Evolutionary conservation across 345 rosid genomes (phyloP).

Genomic region (Salix caprea): DNA sequence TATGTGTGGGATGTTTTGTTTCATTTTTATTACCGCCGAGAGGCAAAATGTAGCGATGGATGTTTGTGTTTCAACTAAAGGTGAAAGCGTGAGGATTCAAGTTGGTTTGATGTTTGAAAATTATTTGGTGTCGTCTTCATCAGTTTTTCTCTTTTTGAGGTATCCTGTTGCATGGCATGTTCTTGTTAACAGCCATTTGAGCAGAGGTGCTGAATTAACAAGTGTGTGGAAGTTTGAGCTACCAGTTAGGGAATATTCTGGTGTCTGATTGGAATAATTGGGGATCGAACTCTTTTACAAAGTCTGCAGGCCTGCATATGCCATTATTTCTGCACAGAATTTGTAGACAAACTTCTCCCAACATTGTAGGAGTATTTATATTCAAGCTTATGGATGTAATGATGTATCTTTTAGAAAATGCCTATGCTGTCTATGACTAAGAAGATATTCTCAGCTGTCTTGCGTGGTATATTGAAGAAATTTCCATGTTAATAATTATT

Average conservation of each 20-base stretch:
- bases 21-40: not conserved
- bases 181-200: not conserved
- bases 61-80: not conserved
- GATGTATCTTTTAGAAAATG: not conserved
- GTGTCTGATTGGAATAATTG: not conserved
- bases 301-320: not conserved
- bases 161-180: not conserved
- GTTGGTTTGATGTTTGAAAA: not conserved
- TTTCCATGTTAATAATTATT: not conserved
- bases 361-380: not conserved
- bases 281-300: not conserved
- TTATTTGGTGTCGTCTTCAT: not conserved
- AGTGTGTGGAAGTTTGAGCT: not conserved
- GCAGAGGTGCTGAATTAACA: not conserved
- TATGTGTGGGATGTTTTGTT: not conserved
- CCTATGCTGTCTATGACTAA: not conserved
- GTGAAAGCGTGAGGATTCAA: not conserved
- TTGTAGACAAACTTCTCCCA: not conserved
- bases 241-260: not conserved
- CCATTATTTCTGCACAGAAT: not conserved
- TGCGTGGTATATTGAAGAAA: not conserved
- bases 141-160: not conserved
- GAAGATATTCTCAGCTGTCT: not conserved
- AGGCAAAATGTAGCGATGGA: not conserved
- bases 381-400: not conserved